Conservation (phyloP, 2,329 filamentous ascomycete species). For the Hypoxylon sp. region DNA sequence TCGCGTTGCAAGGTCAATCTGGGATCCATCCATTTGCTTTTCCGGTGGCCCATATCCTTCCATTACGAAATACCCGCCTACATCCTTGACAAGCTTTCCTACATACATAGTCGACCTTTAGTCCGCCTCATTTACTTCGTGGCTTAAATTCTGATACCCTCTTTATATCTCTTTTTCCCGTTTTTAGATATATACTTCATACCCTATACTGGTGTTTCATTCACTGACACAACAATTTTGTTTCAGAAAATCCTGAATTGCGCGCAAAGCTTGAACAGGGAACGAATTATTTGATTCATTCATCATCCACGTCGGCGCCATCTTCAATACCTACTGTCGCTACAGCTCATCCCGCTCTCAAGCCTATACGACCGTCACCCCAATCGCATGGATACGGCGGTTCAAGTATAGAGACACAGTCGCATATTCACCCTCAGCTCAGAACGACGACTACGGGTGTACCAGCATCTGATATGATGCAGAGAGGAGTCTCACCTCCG, state of each 20-base stretch:
- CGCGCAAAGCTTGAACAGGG: conserved; percentile 47
- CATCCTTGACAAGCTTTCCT: conserved; percentile 43
- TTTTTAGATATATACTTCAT: conserved; percentile 30
- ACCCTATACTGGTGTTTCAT: conserved; percentile 16
- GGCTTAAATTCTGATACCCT: conserved; percentile 31
- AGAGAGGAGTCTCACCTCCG: conserved; percentile 51
- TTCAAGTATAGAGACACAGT: conserved; percentile 46
- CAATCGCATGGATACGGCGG: conserved; percentile 52
- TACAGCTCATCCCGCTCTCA: conserved; percentile 42
- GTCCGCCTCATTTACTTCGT: conserved; percentile 37
- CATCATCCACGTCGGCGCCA: conserved; percentile 41
- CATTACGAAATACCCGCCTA: conserved; percentile 50
- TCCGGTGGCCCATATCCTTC: conserved; percentile 45
- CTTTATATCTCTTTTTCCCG: conserved; percentile 37
- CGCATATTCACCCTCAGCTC: conserved; percentile 51
- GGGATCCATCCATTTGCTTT: conserved; percentile 46
- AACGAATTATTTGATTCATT: conserved; percentile 42
- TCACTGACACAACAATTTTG: conserved; percentile 43
- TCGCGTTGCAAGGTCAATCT: conserved; percentile 50
- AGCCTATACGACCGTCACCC: conserved; percentile 44
- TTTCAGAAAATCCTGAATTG: conserved; percentile 46
- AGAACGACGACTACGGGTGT: conserved; percentile 47
- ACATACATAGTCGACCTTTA: conserved; percentile 39
- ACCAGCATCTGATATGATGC: conserved; percentile 53
- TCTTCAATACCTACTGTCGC: conserved; percentile 35